Conservation (phyloP, 2,329 filamentous ascomycete genomes). For the Grosmannia huntii region DNA sequence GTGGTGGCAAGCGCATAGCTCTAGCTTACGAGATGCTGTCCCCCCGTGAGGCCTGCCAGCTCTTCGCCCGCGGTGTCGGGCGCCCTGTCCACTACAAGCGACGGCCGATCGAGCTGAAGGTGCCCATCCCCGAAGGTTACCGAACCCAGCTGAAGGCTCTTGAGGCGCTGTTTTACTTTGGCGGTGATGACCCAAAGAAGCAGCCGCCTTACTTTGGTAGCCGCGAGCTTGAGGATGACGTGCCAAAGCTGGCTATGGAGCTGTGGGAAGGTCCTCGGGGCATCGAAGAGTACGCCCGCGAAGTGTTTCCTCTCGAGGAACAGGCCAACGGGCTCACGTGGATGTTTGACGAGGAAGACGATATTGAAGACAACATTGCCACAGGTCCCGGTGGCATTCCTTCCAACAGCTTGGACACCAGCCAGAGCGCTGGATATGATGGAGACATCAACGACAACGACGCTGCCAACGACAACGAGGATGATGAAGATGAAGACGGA, state of each 20-base stretch:
- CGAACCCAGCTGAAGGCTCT: conserved; percentile 68
- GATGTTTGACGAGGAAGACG: conserved; percentile 53
- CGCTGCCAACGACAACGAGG: conserved; percentile 32
- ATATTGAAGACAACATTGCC: conserved; percentile 22
- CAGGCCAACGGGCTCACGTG: conserved; percentile 86
- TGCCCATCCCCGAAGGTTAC: conserved; percentile 79
- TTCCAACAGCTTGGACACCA: conserved; percentile 2
- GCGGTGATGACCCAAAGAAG: conserved; percentile 36
- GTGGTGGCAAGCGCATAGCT: conserved; percentile 57
- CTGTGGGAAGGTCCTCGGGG: conserved; percentile 88
- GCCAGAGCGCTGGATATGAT: conserved; percentile 21
- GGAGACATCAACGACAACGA: conserved; percentile 22
- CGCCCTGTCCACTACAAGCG: conserved; percentile 67
- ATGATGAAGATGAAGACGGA: conserved; percentile 44
- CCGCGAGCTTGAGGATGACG: conserved; percentile 42
- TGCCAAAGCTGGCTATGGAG: conserved; percentile 62
- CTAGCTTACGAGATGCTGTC: conserved; percentile 84
- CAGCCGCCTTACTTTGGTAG: conserved; percentile 55
- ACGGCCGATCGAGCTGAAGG: conserved; percentile 69
- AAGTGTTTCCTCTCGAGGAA: conserved; percentile 91
- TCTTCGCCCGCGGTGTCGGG: conserved; percentile 67
- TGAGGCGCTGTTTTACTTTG: conserved; percentile 44
- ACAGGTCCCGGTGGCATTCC: background rate
- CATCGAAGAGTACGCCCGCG: conserved; percentile 86
- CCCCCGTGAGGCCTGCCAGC: conserved; percentile 66